A percentile compares a stretch with the other conserved stretches of the same genome.
phyloP scores from a whole-genome alignment of 2,329 filamentous ascomycete genomes.

The Alternaria gaisen region DNA sequence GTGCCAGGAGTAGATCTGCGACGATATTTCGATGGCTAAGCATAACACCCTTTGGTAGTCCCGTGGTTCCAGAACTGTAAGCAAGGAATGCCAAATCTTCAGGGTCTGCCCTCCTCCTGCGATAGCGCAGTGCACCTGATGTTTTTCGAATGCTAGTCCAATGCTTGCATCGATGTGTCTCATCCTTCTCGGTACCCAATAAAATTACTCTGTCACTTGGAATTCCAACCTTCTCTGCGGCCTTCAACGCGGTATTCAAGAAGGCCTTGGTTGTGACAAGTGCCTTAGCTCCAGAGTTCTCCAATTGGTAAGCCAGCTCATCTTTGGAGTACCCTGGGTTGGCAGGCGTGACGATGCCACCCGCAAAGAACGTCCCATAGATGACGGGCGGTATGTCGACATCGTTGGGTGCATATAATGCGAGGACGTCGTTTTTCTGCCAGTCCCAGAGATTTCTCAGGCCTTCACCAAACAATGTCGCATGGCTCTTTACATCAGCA shows the following conservation, averaged over 20 bases:
- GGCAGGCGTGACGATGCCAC: conserved; percentile 79
- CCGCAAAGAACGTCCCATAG: conserved; percentile 82
- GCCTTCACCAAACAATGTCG: conserved; percentile 78
- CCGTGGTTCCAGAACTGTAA: conserved; percentile 53
- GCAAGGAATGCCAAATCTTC: conserved; percentile 85
- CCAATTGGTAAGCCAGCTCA: conserved; percentile 84
- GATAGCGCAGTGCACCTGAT: conserved; percentile 65
- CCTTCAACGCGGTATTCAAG: conserved; percentile 70
- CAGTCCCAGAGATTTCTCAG: conserved; percentile 77
- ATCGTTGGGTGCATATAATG: conserved; percentile 82
- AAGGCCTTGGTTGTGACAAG: conserved; percentile 76
- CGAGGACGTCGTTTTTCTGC: conserved; percentile 82
- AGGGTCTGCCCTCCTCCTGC: conserved; percentile 66
- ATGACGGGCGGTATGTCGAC: conserved; percentile 80
- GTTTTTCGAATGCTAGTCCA: conserved; percentile 75
- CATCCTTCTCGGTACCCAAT: conserved; percentile 73
- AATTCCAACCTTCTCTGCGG: conserved; percentile 74
- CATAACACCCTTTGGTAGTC: conserved; percentile 57
- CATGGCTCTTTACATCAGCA: conserved; percentile 68
- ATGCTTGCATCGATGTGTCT: conserved; percentile 68
- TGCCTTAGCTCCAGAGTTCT: conserved; percentile 76
- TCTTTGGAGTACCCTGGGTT: conserved; percentile 86
- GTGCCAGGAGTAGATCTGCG: conserved; percentile 82
- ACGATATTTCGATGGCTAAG: conserved; percentile 56
- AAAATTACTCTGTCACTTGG: conserved; percentile 75